Conservation (phyloP, 768 basidiomycete genomes). For the Boletus coccyginus region DNA sequence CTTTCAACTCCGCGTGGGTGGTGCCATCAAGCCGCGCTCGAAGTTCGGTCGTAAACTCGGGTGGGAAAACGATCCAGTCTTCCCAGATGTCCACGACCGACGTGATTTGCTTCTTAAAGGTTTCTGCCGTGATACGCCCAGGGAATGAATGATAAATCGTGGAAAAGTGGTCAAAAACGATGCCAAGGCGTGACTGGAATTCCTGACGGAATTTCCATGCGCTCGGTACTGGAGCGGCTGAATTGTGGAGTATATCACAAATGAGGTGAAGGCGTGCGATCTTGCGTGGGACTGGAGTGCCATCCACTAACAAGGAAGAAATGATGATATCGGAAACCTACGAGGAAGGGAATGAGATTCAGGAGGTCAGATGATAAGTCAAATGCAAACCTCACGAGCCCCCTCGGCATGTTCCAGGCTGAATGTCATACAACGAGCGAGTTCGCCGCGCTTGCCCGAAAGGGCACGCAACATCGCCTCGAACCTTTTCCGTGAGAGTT, state of each 20-base stretch:
- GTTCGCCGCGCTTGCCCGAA: conserved; percentile 82
- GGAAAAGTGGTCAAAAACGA: conserved; percentile 93
- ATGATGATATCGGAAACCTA: conserved; percentile 92
- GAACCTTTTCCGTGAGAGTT: conserved; percentile 77
- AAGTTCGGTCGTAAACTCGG: conserved; percentile 76
- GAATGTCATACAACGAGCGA: conserved; percentile 96
- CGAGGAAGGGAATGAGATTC: conserved; percentile 1
- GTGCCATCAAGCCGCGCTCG: conserved; percentile 72
- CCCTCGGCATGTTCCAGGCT: conserved; percentile 96
- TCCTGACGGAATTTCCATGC: conserved; percentile 98
- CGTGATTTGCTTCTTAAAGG: conserved; percentile 91
- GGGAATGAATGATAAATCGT: conserved; percentile 95
- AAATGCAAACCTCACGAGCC: conserved; percentile 71
- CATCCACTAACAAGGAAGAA: conserved; percentile 80
- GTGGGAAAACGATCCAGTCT: conserved; percentile 95
- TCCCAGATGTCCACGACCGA: conserved; percentile 95
- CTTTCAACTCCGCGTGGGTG: conserved; percentile 27
- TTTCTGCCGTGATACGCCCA: conserved; percentile 92
- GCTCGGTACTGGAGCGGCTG: conserved; percentile 87
- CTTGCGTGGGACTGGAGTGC: conserved; percentile 97
- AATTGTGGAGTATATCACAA: conserved; percentile 97
- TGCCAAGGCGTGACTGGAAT: conserved; percentile 87
- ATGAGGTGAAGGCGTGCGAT: conserved; percentile 93
- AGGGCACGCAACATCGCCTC: conserved; percentile 88
- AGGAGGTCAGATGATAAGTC: background rate